Conservation (phyloP, 2,329 filamentous ascomycete species). For the Myriosclerotinia scirpicola region DNA sequence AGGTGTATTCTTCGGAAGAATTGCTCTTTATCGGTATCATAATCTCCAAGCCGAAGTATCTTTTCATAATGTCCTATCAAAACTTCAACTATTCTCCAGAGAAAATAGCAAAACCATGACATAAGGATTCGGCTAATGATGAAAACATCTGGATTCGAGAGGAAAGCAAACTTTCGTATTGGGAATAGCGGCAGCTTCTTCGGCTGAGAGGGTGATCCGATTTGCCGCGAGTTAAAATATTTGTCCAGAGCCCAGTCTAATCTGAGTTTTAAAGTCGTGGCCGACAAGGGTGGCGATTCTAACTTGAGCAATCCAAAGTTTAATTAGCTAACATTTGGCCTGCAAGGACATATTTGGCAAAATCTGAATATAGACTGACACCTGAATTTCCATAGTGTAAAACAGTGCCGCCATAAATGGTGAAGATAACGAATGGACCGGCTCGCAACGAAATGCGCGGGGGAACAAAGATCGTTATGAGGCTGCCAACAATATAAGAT, state of each 20-base stretch:
- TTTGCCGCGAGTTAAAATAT: not conserved
- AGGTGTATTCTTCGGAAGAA: conserved; percentile 11
- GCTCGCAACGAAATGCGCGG: not conserved
- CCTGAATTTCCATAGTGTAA: not conserved
- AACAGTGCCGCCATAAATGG: not conserved
- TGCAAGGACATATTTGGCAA: not conserved
- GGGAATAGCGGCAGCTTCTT: conserved; percentile 8
- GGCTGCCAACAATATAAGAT: not conserved
- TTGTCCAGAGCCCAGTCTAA: not conserved
- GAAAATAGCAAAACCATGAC: conserved; percentile 17
- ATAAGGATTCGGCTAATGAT: conserved; percentile 5
- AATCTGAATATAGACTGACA: not conserved
- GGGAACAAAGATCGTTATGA: not conserved
- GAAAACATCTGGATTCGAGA: not conserved
- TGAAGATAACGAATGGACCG: not conserved
- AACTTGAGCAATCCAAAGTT: not conserved
- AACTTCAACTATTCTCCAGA: not conserved
- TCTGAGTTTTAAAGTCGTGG: not conserved
- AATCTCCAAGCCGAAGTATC: conserved; percentile 4
- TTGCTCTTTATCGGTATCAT: not conserved
- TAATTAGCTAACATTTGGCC: not conserved
- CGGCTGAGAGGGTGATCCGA: conserved; percentile 1
- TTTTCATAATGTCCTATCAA: not conserved
- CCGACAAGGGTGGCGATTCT: not conserved
- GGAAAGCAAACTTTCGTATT: not conserved